A percentile compares a stretch with the other conserved stretches of the same genome.
Conservation (phyloP, 495 filamentous ascomycete genomes). For the Penicillium riverlandense region DNA sequence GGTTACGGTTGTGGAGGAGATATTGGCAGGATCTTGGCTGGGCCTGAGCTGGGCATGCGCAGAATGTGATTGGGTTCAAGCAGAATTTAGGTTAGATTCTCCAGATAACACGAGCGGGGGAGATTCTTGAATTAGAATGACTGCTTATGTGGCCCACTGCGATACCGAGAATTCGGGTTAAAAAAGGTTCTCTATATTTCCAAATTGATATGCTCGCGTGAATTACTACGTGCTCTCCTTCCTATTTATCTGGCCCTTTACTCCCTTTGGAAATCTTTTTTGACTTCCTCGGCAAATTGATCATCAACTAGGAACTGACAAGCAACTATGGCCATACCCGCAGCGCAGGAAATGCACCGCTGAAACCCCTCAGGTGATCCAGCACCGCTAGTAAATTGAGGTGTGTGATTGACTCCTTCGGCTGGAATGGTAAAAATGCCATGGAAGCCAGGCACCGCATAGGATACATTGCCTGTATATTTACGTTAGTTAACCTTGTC, state of each 20-base stretch:
- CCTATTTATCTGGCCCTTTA: background rate
- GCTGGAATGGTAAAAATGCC: slow-evolving; percentile 47
- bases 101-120: slow-evolving; percentile 1
- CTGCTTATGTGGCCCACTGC: too few relatives aligned
- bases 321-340: slow-evolving; percentile 51
- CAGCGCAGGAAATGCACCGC: slow-evolving; percentile 42
- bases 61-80: background rate
- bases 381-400: slow-evolving; percentile 45
- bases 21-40: background rate
- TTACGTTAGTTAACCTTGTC: too few relatives aligned
- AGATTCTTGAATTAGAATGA: background rate
- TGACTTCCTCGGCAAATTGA: slow-evolving; percentile 23
- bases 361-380: slow-evolving; percentile 42
- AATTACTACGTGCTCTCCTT: too few relatives aligned
- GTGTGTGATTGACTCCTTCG: slow-evolving; percentile 49
- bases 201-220: too few relatives aligned
- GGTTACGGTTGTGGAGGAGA: background rate
- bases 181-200: too few relatives aligned
- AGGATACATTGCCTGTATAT: slow-evolving; percentile 49
- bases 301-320: slow-evolving; percentile 43
- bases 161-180: too few relatives aligned
- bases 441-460: slow-evolving; percentile 52
- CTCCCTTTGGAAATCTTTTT: slow-evolving; percentile 17
- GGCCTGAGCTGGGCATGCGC: too few relatives aligned
- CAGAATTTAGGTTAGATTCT: background rate